Evolutionary conservation across 768 basidiomycete genomes (phyloP).

Genomic region (Austroboletus eburneus): DNA sequence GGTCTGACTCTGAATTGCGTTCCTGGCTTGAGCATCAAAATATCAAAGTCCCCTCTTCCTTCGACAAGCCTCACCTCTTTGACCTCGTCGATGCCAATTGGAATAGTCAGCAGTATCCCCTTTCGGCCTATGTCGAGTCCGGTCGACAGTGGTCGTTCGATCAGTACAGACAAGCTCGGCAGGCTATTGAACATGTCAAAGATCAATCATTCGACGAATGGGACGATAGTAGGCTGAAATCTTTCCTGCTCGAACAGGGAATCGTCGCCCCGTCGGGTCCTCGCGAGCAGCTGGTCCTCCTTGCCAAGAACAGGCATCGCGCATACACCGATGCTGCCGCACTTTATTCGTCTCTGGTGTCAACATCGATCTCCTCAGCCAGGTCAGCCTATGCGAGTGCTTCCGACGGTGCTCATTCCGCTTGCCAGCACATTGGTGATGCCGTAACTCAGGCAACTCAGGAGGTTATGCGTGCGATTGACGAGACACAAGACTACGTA

Average conservation of each 20-base stretch:
- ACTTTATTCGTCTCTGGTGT: slow-evolving; percentile 48
- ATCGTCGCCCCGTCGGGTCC: slow-evolving; percentile 78
- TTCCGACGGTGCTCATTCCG: slow-evolving; percentile 32
- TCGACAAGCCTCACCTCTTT: slow-evolving; percentile 36
- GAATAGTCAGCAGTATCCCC: slow-evolving; percentile 30
- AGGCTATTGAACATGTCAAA: slow-evolving; percentile 54
- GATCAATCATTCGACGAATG: slow-evolving; percentile 70
- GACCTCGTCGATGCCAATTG: slow-evolving; percentile 62
- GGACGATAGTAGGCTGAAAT: slow-evolving; percentile 78
- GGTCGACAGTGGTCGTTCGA: slow-evolving; percentile 52
- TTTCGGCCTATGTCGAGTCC: slow-evolving; percentile 31
- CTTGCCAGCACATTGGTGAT: slow-evolving; percentile 39
- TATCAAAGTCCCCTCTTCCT: slow-evolving; percentile 49
- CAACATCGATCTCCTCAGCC: slow-evolving; percentile 41
- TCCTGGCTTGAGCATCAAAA: slow-evolving; percentile 68
- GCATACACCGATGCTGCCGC: slow-evolving; percentile 59
- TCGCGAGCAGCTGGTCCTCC: slow-evolving; percentile 71
- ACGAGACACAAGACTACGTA: slow-evolving; percentile 80
- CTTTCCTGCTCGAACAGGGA: slow-evolving; percentile 84
- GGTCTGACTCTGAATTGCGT: slow-evolving; percentile 63
- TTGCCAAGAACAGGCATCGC: slow-evolving; percentile 69
- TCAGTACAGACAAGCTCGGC: slow-evolving; percentile 61
- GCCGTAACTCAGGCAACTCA: slow-evolving; percentile 50
- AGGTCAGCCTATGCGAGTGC: slow-evolving; percentile 50
- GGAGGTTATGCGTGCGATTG: slow-evolving; percentile 47